A percentile compares a stretch with the other conserved stretches of the same genome.
phyloP scores from a whole-genome alignment of 2,329 filamentous ascomycete species.

The Ceratocystiopsis brevicomis region DNA sequence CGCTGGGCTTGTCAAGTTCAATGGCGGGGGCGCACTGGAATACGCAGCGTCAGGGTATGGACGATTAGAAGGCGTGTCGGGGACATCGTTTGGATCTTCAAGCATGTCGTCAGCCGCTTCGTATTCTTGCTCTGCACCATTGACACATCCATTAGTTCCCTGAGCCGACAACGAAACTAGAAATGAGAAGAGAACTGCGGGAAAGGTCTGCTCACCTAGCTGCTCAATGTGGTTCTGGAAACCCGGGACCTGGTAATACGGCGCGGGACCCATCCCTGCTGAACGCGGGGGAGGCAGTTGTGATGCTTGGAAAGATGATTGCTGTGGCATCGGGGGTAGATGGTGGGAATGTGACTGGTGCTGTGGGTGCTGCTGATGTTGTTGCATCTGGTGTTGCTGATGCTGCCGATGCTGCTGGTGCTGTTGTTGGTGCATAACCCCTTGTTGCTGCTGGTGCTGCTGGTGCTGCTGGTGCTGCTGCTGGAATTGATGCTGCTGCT shows the following conservation, averaged over 20 bases:
- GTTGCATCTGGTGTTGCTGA: constrained; percentile 3
- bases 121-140: constrained; percentile 78
- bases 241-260: constrained; percentile 60
- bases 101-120: constrained; percentile 78
- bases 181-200: constrained; percentile 17
- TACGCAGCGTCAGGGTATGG: constrained; percentile 43
- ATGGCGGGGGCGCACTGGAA: constrained; percentile 21
- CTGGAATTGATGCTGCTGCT: no score
- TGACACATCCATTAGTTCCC: constrained; percentile 31
- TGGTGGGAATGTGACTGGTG: constrained; percentile 9
- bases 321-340: neutral
- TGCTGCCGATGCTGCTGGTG: constrained; percentile 8
- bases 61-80: constrained; percentile 43
- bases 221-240: constrained; percentile 93
- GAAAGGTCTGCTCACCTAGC: constrained; percentile 62
- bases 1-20: constrained; percentile 20
- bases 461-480: constrained; percentile 7
- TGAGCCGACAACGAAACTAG: constrained; percentile 26
- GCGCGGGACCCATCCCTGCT: constrained; percentile 21
- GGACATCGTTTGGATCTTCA: constrained; percentile 51
- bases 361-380: constrained; percentile 11
- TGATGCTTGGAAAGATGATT: no score
- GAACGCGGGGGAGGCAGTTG: constrained; percentile 6
- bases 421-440: constrained; percentile 1
- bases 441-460: constrained; percentile 5